Conservation (phyloP, 208 protist genomes). For the Trichomonas tenax region DNA sequence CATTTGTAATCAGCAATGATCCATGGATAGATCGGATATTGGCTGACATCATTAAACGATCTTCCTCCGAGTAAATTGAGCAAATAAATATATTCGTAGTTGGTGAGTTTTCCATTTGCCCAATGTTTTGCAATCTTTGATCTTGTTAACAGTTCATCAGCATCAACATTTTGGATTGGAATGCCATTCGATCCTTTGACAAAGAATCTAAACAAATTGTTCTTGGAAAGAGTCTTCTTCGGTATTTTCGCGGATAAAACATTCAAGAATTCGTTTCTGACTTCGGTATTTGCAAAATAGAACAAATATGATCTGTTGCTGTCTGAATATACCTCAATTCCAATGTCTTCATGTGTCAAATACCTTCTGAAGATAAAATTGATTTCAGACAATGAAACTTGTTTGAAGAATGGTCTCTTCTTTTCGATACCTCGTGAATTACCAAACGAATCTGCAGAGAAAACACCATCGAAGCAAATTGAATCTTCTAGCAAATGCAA, state of each 20-base stretch:
- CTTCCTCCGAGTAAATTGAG: background rate
- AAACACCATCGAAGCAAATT: background rate
- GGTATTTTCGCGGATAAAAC: background rate
- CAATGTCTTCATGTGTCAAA: background rate
- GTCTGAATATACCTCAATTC: background rate
- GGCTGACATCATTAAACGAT: background rate
- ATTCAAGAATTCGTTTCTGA: background rate
- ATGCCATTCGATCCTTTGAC: background rate
- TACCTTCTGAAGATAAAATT: background rate
- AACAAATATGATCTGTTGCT: background rate
- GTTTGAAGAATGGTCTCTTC: background rate
- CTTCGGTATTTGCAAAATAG: background rate
- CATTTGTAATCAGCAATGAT: background rate
- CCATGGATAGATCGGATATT: constrained; percentile 22
- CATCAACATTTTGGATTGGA: background rate
- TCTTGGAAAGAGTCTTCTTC: background rate
- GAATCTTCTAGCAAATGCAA: background rate
- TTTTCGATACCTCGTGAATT: background rate
- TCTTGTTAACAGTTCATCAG: background rate
- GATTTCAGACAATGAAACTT: background rate
- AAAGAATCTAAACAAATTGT: background rate
- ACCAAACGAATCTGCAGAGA: background rate
- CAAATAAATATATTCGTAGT: background rate
- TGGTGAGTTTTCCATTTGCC: background rate
- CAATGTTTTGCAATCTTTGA: background rate